A percentile compares a stretch with the other conserved stretches of the same genome.
phyloP scores from a whole-genome alignment of 169 alveolate species.

The Cryptosporidium felis region DNA sequence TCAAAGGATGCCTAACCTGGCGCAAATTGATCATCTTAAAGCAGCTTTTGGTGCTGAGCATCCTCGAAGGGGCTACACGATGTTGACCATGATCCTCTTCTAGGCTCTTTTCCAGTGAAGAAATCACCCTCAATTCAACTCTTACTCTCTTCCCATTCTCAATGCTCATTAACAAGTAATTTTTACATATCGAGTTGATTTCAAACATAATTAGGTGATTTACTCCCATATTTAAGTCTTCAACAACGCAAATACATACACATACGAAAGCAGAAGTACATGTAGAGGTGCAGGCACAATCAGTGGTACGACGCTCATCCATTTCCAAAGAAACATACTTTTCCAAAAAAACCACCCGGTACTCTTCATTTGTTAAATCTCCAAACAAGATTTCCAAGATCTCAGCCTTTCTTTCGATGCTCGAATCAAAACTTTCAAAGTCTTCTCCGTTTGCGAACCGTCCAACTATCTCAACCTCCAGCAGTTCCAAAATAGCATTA shows the following conservation, averaged over 20 bases:
- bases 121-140: not conserved
- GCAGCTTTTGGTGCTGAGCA: not conserved
- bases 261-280: not conserved
- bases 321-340: slow-evolving; percentile 1
- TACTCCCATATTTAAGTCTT: not conserved
- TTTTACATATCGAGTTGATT: not conserved
- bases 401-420: not conserved
- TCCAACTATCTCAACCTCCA: not conserved
- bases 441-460: not conserved
- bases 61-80: no score
- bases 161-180: not conserved
- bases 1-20: not conserved
- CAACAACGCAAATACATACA: slow-evolving; percentile 2
- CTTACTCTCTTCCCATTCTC: not conserved
- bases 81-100: no score
- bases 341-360: not conserved
- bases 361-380: not conserved
- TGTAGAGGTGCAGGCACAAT: no score
- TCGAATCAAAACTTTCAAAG: not conserved
- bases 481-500: not conserved
- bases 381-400: slow-evolving; percentile 13
- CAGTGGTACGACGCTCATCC: no score
- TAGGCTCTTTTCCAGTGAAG: no score
- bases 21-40: not conserved
- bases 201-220: slow-evolving; percentile 21